Conservation (phyloP, 140 eudicot species). For the Cichorium intybus region DNA sequence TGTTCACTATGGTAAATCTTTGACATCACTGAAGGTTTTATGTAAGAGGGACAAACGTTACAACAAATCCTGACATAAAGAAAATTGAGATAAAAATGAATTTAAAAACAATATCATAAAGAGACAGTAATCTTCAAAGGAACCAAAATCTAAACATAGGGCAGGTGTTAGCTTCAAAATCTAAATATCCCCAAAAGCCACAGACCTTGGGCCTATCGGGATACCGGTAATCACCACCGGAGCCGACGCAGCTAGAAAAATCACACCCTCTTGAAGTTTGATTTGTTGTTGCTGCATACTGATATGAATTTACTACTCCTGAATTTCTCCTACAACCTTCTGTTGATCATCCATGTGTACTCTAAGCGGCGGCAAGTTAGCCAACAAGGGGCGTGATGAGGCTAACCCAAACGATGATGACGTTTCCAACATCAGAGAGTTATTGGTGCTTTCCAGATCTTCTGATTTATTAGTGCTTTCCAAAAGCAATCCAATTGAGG, state of each 20-base stretch:
- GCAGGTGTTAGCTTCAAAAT: no score
- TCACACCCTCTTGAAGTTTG: slow-evolving; percentile 45
- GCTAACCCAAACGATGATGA: slow-evolving; percentile 72
- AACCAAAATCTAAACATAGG: no score
- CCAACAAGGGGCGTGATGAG: slow-evolving; percentile 52
- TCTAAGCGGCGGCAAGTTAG: slow-evolving; percentile 67
- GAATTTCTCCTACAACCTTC: slow-evolving; percentile 39
- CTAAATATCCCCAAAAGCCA: no score
- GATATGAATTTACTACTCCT: slow-evolving; percentile 61
- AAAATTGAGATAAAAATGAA: no score
- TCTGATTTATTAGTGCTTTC: slow-evolving; percentile 53
- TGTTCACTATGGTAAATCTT: no score
- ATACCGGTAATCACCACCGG: slow-evolving; percentile 32
- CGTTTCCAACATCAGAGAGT: slow-evolving; percentile 51
- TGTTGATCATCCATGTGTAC: slow-evolving; percentile 50
- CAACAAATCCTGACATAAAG: no score
- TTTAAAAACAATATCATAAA: no score
- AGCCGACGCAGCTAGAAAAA: slow-evolving; percentile 28
- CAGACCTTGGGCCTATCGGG: slow-evolving; percentile 21
- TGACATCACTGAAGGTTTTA: no score
- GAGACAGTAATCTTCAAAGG: no score
- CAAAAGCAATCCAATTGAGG: slow-evolving; percentile 52
- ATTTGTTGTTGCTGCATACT: slow-evolving; percentile 22
- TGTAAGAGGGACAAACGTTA: no score
- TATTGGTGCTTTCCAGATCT: no score